Base-by-base conservation (phyloP, 805 yeast species). In the Kuraishia piskuri region DNA sequence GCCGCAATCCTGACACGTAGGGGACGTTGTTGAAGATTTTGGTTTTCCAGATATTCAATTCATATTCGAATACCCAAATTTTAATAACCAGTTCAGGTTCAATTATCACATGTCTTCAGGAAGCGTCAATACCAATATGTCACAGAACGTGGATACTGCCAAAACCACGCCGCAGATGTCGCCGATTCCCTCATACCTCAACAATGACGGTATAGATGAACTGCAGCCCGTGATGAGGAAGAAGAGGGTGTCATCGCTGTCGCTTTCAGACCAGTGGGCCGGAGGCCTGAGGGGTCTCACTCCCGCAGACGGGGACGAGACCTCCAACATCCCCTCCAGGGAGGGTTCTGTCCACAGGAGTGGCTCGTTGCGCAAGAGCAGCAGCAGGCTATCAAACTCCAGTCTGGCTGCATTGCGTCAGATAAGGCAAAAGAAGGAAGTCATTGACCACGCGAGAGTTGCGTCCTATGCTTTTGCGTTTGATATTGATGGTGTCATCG, bases 401-500 rank as follows among this genome's bases (percentile, higher is more conserved):
- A 59, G 65, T 7, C 74, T 75, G 56, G 68, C 76, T 55, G 68
- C 78, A 17, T 71, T 77, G 17, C 68, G 75, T 49, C 71, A 75
- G 56, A 65, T 67, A 37, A 73, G 78, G 55, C 75, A 69, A 67
- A 78, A 75, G 71, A 79, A 75, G 61, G 57, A 68, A 3, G 76
- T 81, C 19, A 76, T 86, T 58, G 88, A 84, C 63, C 92, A 86
- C 65, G 79, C 72, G 46, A 74, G 92, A 64, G 83, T 86, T 46
- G 90, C 91, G 1, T 82, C 88, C 2, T 86, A 86, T 63, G 96
- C 96, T 2, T 90, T 90, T 73, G 94, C 95, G 46, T 90, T 90
- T 67, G 96, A 90, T 70, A 90, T 90, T 53, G 97, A 90, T 65
- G 97, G 97, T 48, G 97, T 90, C 49, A 80, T 90, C 49, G 83